Conservation (phyloP, 2,329 filamentous ascomycete genomes). For the Neoarthrinium moseri region DNA sequence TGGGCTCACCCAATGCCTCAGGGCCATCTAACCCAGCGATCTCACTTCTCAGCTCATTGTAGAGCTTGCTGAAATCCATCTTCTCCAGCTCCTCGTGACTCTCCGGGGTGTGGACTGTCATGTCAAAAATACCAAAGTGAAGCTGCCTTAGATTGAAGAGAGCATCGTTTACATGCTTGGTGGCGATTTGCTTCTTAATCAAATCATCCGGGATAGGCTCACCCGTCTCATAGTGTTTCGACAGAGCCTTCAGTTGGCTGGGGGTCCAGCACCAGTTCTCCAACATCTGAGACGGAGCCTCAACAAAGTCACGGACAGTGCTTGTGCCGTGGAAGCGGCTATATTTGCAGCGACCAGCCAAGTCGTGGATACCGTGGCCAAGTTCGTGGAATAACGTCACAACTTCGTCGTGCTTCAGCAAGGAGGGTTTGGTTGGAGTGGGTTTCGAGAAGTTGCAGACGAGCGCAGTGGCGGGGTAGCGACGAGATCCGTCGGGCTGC, state of each 20-base stretch:
- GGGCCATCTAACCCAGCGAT: constrained; percentile 75
- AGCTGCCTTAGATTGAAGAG: constrained; percentile 77
- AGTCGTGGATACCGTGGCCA: constrained; percentile 69
- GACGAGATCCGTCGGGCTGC: constrained; percentile 64
- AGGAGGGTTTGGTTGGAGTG: constrained; percentile 70
- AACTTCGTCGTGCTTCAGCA: constrained; percentile 81
- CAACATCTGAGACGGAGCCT: constrained; percentile 71
- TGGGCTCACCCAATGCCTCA: constrained; percentile 60
- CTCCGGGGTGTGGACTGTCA: constrained; percentile 72
- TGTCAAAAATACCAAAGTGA: constrained; percentile 81
- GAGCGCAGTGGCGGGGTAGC: constrained; percentile 75
- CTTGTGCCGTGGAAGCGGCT: constrained; percentile 67
- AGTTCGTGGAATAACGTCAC: constrained; percentile 81
- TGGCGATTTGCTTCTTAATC: constrained; percentile 70
- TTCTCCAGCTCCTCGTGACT: constrained; percentile 67
- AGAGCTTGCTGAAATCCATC: constrained; percentile 63
- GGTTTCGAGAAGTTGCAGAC: constrained; percentile 88
- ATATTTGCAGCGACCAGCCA: constrained; percentile 62
- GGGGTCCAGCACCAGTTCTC: constrained; percentile 77
- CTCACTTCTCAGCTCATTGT: constrained; percentile 71
- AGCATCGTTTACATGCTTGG: constrained; percentile 79
- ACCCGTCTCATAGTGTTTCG: constrained; percentile 69
- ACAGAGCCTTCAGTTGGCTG: constrained; percentile 63
- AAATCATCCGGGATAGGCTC: constrained; percentile 73
- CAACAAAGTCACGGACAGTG: constrained; percentile 68